These are phyloP conservation scores for Alloascoidea hylecoeti DNA, from an alignment of 805 yeast genomes.

Conservation along the genomic window DNA sequence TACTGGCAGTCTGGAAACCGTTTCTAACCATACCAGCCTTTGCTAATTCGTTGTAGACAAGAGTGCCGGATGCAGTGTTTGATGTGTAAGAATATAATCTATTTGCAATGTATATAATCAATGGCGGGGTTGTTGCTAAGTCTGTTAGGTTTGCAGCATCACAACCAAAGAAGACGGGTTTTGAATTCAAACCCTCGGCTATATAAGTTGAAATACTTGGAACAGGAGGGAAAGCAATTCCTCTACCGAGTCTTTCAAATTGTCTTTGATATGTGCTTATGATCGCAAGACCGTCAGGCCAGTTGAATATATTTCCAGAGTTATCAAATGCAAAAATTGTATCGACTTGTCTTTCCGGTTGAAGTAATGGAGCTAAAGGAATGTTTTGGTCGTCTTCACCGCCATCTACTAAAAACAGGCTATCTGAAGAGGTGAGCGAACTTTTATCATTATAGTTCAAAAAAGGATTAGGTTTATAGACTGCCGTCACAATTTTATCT, in stretches of 20 bases:
- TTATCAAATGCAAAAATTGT: conserved; percentile 56
- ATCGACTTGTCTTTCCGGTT: conserved; percentile 44
- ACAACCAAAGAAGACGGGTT: conserved; percentile 79
- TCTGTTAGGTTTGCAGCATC: conserved; percentile 42
- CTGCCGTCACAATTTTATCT: not conserved
- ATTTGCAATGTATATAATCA: conserved; percentile 66
- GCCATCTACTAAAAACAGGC: conserved; percentile 51
- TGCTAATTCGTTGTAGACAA: conserved; percentile 45
- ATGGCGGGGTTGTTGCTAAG: conserved; percentile 48
- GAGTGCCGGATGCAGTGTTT: conserved; percentile 60
- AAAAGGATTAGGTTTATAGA: conserved; percentile 1
- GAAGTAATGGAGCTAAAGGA: conserved; percentile 51
- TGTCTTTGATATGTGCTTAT: conserved; percentile 45
- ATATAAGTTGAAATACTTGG: conserved; percentile 55
- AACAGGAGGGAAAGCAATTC: conserved; percentile 65
- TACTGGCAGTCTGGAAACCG: conserved; percentile 59
- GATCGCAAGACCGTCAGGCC: conserved; percentile 62
- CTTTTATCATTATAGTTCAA: not conserved
- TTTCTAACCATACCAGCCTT: conserved; percentile 48
- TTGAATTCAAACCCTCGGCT: conserved; percentile 43
- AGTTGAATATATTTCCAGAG: conserved; percentile 45
- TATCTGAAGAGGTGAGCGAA: conserved; percentile 8
- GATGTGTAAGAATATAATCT: conserved; percentile 46
- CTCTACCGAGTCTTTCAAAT: conserved; percentile 34
- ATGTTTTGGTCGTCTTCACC: conserved; percentile 56